These are phyloP conservation scores for Miamiensis avidus DNA, from an alignment of 169 alveolate species.

Conservation along the genomic window DNA sequence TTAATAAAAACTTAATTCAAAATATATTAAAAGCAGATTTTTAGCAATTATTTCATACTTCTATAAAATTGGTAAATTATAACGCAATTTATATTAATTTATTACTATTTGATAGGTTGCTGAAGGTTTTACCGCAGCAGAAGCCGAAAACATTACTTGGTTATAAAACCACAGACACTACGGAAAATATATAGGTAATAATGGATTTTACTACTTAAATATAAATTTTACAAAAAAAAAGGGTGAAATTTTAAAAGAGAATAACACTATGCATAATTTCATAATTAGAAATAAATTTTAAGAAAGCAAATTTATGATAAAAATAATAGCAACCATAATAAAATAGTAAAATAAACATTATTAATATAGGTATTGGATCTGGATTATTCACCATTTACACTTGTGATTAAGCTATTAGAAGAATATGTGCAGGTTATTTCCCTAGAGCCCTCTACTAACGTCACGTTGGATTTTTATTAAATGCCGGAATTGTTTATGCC, in stretches of 20 bases:
- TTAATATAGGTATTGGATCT: slow-evolving; percentile 2
- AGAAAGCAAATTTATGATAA: neutral
- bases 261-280: no score
- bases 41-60: no score
- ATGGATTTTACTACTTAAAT: neutral
- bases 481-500: neutral
- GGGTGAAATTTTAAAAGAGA: neutral
- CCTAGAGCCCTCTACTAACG: slow-evolving; percentile 10
- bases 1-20: no score
- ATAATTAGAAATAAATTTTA: no score
- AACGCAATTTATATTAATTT: no score
- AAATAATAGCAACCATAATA: neutral
- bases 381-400: slow-evolving; percentile 14
- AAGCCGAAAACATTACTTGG: slow-evolving; percentile 25
- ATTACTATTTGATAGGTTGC: no score
- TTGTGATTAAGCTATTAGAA: slow-evolving; percentile 4
- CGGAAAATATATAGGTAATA: slow-evolving; percentile 17
- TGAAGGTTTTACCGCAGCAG: slow-evolving; percentile 23
- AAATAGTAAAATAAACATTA: neutral
- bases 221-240: neutral
- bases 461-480: neutral
- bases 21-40: no score
- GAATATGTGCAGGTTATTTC: neutral
- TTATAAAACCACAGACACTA: slow-evolving; percentile 4
- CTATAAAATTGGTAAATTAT: no score